These are phyloP conservation scores for Evernia prunastri DNA, from an alignment of 495 filamentous ascomycete genomes.

Conservation along the genomic window DNA sequence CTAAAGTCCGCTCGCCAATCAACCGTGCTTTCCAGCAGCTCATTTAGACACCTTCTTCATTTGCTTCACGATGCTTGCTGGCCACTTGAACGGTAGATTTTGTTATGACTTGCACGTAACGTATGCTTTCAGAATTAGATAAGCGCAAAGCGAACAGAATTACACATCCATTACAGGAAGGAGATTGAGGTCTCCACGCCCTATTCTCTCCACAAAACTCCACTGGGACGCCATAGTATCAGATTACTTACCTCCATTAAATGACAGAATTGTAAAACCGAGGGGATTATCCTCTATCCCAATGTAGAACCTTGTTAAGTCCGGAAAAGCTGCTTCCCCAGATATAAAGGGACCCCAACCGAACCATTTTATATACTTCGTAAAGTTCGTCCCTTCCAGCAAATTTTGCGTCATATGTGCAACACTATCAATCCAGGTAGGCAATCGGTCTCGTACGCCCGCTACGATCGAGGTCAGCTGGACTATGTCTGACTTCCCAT, in stretches of 20 bases:
- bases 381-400: neutral
- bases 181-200: neutral
- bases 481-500: neutral
- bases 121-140: neutral
- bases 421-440: neutral
- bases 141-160: neutral
- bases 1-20: conserved; percentile 82
- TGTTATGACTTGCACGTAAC: neutral
- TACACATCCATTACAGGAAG: neutral
- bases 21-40: conserved; percentile 89
- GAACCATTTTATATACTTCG: neutral
- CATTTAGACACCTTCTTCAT: conserved; percentile 46
- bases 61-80: neutral
- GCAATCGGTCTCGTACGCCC: neutral
- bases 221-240: neutral
- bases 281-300: neutral
- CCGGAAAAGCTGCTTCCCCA: neutral
- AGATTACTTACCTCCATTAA: no score
- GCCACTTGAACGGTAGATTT: neutral
- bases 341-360: neutral
- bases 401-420: neutral
- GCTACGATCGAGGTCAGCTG: neutral
- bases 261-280: neutral
- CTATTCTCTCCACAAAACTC: neutral
- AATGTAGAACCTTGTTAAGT: neutral